Percentiles rank a stretch among this genome's conserved stretches.
Evolutionary conservation across 768 basidiomycete genomes (phyloP).

Genomic region (Gyrodon lividus): DNA sequence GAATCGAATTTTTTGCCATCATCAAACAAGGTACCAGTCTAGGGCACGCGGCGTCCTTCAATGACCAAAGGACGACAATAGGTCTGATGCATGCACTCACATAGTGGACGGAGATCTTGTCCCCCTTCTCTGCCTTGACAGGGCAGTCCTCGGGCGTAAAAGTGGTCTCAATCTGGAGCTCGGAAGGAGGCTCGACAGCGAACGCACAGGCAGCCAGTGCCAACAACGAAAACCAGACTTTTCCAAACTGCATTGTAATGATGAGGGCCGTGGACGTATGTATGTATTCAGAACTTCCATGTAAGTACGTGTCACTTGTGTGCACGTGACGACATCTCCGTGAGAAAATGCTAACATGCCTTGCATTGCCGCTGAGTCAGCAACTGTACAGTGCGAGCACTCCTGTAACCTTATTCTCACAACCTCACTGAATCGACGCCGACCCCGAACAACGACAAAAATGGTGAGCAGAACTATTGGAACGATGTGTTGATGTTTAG

Average conservation of each 20-base stretch:
- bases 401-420: constrained; percentile 35
- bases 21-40: constrained; percentile 80
- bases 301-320: too few relatives aligned
- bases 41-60: constrained; percentile 11
- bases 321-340: constrained; percentile 6
- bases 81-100: constrained; percentile 40
- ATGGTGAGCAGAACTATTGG: constrained; percentile 42
- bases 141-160: constrained; percentile 57
- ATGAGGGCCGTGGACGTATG: neutral
- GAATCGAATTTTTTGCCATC: constrained; percentile 89
- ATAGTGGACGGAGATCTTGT: constrained; percentile 74
- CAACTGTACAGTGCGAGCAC: constrained; percentile 41
- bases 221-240: constrained; percentile 45
- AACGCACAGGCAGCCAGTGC: constrained; percentile 47
- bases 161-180: constrained; percentile 63
- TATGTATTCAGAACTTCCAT: too few relatives aligned
- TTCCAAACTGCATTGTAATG: constrained; percentile 52
- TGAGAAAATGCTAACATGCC: constrained; percentile 10
- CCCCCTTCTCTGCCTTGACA: constrained; percentile 55
- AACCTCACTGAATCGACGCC: constrained; percentile 24
- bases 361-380: constrained; percentile 30
- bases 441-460: constrained; percentile 40
- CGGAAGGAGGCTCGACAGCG: constrained; percentile 48
- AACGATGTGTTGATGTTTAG: neutral
- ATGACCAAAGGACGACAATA: neutral